phyloP scores from a whole-genome alignment of 257 asterid species.

The Ilex asprella region DNA sequence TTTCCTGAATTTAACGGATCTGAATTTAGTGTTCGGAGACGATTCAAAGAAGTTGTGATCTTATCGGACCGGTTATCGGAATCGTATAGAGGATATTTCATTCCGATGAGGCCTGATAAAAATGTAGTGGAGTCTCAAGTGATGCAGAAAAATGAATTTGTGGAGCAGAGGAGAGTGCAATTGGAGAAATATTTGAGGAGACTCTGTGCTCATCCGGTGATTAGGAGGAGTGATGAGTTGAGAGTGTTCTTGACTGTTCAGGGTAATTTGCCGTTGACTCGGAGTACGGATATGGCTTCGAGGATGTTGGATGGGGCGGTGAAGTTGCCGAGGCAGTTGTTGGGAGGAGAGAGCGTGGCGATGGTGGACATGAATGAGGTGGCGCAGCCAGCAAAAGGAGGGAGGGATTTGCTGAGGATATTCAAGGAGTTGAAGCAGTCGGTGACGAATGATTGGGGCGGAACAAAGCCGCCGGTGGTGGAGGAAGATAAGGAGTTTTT shows the following conservation, averaged over 20 bases:
- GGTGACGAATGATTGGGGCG: constrained; percentile 88
- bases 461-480: constrained; percentile 52
- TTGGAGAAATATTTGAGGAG: constrained; percentile 81
- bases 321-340: constrained; percentile 54
- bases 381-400: constrained; percentile 65
- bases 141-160: constrained; percentile 81
- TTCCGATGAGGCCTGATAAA: constrained; percentile 91
- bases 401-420: constrained; percentile 67
- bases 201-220: constrained; percentile 61
- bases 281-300: constrained; percentile 54
- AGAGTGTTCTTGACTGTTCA: constrained; percentile 49
- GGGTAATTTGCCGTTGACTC: constrained; percentile 46
- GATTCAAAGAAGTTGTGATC: constrained; percentile 80
- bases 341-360: constrained; percentile 35
- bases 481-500: constrained; percentile 88
- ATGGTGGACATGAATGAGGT: constrained; percentile 40
- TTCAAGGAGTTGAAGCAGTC: constrained; percentile 90
- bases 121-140: constrained; percentile 92
- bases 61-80: constrained; percentile 71
- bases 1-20: constrained; percentile 51
- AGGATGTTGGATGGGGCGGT: constrained; percentile 61
- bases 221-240: constrained; percentile 70
- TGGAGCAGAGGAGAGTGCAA: constrained; percentile 80
- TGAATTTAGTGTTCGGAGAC: constrained; percentile 82
- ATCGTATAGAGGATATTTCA: constrained; percentile 64